Percentiles rank a stretch among this genome's conserved stretches.
Evolutionary conservation across 129 eudicot genomes (phyloP).

Genomic region (Arctium lappa): DNA sequence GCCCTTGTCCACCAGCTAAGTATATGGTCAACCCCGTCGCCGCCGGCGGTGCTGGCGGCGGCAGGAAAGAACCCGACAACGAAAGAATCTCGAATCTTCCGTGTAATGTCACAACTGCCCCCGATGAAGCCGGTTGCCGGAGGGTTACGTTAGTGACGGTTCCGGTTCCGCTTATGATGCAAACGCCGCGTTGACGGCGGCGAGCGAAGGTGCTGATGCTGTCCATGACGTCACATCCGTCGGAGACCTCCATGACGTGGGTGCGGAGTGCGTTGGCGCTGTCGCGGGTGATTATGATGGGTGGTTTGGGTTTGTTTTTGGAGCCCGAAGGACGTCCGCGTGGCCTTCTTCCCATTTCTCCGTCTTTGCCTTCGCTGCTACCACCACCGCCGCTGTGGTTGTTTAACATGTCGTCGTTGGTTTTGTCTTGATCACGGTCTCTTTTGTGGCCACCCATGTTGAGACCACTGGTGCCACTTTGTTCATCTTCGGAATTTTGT

Average conservation of each 20-base stretch:
- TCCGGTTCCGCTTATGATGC: conserved; percentile 68
- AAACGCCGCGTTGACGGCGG: conserved; percentile 71
- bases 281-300: conserved; percentile 67
- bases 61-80: conserved; percentile 62
- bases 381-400: conserved; percentile 33
- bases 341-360: conserved; percentile 57
- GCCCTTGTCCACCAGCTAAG: conserved; percentile 84
- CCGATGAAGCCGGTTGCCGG: conserved; percentile 63
- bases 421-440: conserved; percentile 44
- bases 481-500: conserved; percentile 69
- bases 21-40: conserved; percentile 66
- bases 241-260: conserved; percentile 77
- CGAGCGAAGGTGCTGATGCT: conserved; percentile 64
- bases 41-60: conserved; percentile 85
- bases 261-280: conserved; percentile 79
- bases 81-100: conserved; percentile 83
- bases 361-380: conserved; percentile 38
- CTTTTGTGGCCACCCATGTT: conserved; percentile 53
- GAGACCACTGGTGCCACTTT: conserved; percentile 57
- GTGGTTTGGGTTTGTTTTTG: conserved; percentile 72
- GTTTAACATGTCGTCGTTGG: conserved; percentile 21
- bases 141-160: conserved; percentile 72
- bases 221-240: conserved; percentile 71
- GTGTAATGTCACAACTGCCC: conserved; percentile 59
- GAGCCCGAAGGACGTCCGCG: conserved; percentile 80